Percentiles rank a stretch among this genome's conserved stretches.
These are phyloP conservation scores for Xylaria sp. DNA, from an alignment of 2,329 filamentous ascomycete species.

Conservation along the genomic window DNA sequence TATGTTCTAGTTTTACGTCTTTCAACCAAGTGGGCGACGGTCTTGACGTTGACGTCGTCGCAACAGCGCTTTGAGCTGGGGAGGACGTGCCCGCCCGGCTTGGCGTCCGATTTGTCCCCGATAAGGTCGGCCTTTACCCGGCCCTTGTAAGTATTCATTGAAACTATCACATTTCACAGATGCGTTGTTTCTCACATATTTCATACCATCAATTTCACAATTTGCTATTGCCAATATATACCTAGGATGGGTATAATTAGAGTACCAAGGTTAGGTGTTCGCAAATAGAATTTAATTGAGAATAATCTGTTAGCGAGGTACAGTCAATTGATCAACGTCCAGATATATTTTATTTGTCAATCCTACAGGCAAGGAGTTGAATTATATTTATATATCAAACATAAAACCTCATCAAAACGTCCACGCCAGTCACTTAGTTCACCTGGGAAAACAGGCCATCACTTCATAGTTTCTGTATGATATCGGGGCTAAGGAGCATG, in stretches of 20 bases:
- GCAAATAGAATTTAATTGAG: background rate
- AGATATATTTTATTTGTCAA: background rate
- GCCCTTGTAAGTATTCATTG: background rate
- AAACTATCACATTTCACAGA: too few relatives aligned
- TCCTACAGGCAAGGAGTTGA: background rate
- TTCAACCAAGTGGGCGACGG: background rate
- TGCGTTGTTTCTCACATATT: too few relatives aligned
- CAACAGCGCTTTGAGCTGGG: constrained; percentile 16
- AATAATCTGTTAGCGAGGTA: too few relatives aligned
- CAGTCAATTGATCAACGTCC: too few relatives aligned
- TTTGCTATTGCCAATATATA: background rate
- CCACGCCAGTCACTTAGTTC: background rate
- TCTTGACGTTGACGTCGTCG: constrained; percentile 16
- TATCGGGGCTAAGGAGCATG: background rate
- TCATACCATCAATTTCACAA: background rate
- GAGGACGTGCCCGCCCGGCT: constrained; percentile 26
- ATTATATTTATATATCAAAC: background rate
- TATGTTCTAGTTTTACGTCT: background rate
- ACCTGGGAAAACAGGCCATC: background rate
- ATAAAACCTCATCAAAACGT: background rate
- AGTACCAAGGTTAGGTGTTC: background rate
- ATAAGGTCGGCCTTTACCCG: constrained; percentile 29
- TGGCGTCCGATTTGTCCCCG: constrained; percentile 32
- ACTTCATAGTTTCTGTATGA: background rate
- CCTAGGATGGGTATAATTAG: background rate